A percentile compares a stretch with the other conserved stretches of the same genome.
phyloP scores from a whole-genome alignment of 768 basidiomycete genomes.

The Hemileccinum impolitum region DNA sequence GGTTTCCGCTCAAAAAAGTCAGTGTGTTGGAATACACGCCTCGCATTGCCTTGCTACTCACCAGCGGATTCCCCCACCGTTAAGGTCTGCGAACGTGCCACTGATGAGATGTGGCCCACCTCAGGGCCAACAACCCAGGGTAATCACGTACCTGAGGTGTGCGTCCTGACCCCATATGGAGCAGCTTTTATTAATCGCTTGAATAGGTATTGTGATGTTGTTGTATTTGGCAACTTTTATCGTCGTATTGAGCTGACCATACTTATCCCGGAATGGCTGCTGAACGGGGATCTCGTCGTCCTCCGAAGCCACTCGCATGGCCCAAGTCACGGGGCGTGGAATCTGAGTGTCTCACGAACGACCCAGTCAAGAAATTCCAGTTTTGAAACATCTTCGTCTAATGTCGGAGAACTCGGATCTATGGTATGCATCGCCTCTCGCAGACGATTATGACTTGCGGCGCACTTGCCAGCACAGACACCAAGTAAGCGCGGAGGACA shows the following conservation, averaged over 20 bases:
- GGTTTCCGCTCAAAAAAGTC: slow-evolving; percentile 57
- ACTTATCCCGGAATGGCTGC: slow-evolving; percentile 30
- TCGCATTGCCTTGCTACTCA: slow-evolving; percentile 37
- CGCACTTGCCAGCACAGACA: slow-evolving; percentile 47
- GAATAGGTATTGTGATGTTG: slow-evolving; percentile 57
- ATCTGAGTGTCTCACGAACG: slow-evolving; percentile 53
- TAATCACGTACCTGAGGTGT: slow-evolving; percentile 48
- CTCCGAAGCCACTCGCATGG: slow-evolving; percentile 51
- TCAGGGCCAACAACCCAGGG: slow-evolving; percentile 24
- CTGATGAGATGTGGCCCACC: slow-evolving; percentile 15
- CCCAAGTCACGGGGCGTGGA: slow-evolving; percentile 58
- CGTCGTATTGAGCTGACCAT: slow-evolving; percentile 28
- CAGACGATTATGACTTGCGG: slow-evolving; percentile 45
- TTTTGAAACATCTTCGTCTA: slow-evolving; percentile 32
- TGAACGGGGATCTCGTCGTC: slow-evolving; percentile 52
- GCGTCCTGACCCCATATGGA: slow-evolving; percentile 67
- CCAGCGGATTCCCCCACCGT: slow-evolving; percentile 45
- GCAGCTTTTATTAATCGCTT: slow-evolving; percentile 53
- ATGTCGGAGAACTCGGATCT: slow-evolving; percentile 9
- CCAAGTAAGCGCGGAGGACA: slow-evolving; percentile 57
- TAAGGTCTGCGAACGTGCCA: slow-evolving; percentile 42
- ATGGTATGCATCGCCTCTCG: slow-evolving; percentile 42
- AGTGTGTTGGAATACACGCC: slow-evolving; percentile 53
- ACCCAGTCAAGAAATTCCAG: slow-evolving; percentile 60
- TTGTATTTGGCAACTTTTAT: slow-evolving; percentile 47